A percentile compares a stretch with the other conserved stretches of the same genome.
Evolutionary conservation across 1,284 basidiomycete species (phyloP).

Genomic region (Cutaneotrichosporon mucoides): DNA sequence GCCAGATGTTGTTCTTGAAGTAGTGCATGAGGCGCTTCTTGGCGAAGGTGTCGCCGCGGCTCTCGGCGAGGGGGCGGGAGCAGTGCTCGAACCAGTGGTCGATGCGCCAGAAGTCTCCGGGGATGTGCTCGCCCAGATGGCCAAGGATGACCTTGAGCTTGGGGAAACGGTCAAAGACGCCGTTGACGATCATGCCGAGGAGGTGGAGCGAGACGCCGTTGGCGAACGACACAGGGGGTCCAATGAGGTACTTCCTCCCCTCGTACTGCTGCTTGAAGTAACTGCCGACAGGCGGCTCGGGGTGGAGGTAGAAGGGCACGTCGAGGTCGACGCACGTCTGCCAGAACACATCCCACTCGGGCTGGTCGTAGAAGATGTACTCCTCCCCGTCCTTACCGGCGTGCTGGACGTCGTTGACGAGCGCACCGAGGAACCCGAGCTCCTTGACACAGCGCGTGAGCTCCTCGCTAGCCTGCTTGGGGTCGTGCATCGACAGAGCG

Average conservation of each 20-base stretch:
- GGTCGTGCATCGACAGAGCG: constrained; percentile 43
- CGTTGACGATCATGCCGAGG: constrained; percentile 44
- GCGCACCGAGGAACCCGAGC: constrained; percentile 29
- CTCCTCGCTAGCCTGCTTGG: constrained; percentile 38
- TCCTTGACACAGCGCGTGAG: constrained; percentile 38
- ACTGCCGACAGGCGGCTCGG: constrained; percentile 40
- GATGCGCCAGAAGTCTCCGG: constrained; percentile 43
- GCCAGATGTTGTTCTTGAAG: constrained; percentile 24
- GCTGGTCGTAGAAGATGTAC: constrained; percentile 33
- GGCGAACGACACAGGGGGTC: constrained; percentile 40
- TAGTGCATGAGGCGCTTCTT: constrained; percentile 25
- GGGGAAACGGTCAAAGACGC: constrained; percentile 45
- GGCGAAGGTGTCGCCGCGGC: constrained; percentile 28
- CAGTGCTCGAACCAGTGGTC: constrained; percentile 44
- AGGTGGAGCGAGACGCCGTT: constrained; percentile 43
- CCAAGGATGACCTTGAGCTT: constrained; percentile 47
- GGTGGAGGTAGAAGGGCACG: constrained; percentile 45
- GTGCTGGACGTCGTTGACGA: constrained; percentile 33
- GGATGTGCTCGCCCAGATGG: constrained; percentile 44
- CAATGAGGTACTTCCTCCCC: constrained; percentile 39
- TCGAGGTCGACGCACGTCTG: constrained; percentile 40
- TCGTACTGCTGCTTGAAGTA: constrained; percentile 39
- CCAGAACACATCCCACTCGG: constrained; percentile 38
- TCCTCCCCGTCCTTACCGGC: constrained; percentile 23
- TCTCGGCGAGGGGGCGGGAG: constrained; percentile 17